Percentiles rank a stretch among this genome's conserved stretches.
phyloP scores from a whole-genome alignment of 73 alveolate genomes.

The Uronychia binucleata region DNA sequence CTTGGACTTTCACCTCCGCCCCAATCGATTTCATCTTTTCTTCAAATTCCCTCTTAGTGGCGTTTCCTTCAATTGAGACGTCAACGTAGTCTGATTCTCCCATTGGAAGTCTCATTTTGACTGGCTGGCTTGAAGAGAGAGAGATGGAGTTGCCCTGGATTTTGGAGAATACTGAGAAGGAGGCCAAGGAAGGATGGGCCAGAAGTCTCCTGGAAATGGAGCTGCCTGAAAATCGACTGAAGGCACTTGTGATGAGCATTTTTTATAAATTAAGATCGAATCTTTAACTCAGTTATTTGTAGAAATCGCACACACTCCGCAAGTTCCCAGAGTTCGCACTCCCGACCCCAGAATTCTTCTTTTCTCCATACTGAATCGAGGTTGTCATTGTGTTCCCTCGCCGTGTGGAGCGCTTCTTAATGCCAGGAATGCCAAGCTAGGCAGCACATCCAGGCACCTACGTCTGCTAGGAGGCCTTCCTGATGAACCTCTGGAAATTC shows the following conservation, averaged over 20 bases:
- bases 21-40: constrained; percentile 11
- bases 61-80: not conserved
- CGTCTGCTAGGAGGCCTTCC: not conserved
- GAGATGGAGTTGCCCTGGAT: constrained; percentile 11
- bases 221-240: not conserved
- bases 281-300: no score
- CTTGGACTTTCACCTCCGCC: not conserved
- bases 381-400: not conserved
- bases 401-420: not conserved
- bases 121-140: constrained; percentile 20
- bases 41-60: constrained; percentile 15
- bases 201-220: not conserved
- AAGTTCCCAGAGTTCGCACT: no score
- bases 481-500: not conserved
- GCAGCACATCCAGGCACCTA: no score
- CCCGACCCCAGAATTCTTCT: not conserved
- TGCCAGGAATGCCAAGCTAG: no score
- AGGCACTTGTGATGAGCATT: not conserved
- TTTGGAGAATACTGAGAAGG: constrained; percentile 24
- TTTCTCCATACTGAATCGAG: not conserved
- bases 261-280: not conserved
- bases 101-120: constrained; percentile 37
- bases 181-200: not conserved
- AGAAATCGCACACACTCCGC: no score
- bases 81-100: constrained; percentile 15